These are phyloP conservation scores for Clonostachys sp. DNA, from an alignment of 2,329 filamentous ascomycete species.

Conservation along the genomic window DNA sequence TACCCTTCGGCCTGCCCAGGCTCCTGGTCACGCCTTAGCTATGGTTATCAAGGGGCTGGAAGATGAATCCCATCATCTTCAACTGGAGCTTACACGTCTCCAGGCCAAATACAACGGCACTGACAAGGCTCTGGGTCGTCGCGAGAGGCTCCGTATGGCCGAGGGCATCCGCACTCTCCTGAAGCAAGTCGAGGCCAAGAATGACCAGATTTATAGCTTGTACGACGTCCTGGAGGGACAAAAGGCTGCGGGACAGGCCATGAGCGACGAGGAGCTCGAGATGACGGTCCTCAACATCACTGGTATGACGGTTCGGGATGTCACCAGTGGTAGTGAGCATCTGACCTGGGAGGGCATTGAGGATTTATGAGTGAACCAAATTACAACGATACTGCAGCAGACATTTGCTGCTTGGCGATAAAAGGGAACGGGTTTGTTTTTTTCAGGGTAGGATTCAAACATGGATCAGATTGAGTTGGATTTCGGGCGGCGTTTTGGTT, in stretches of 20 bases:
- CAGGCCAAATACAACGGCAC: slow-evolving; percentile 60
- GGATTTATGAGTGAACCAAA: slow-evolving; percentile 7
- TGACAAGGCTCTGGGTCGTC: slow-evolving; percentile 62
- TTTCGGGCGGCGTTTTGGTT: slow-evolving; percentile 2
- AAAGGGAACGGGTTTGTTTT: neutral
- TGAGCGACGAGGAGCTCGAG: slow-evolving; percentile 59
- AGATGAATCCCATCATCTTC: slow-evolving; percentile 75
- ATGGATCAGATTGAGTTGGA: slow-evolving; percentile 1
- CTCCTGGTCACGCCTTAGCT: slow-evolving; percentile 68
- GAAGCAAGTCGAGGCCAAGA: slow-evolving; percentile 64
- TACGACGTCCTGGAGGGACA: slow-evolving; percentile 83
- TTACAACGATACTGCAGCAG: neutral
- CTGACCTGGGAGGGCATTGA: slow-evolving; percentile 35
- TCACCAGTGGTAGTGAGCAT: slow-evolving; percentile 28
- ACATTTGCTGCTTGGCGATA: neutral
- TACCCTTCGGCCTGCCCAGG: slow-evolving; percentile 62
- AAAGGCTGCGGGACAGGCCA: slow-evolving; percentile 58
- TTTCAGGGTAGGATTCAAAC: neutral
- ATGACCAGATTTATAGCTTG: slow-evolving; percentile 75
- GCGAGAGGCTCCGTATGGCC: slow-evolving; percentile 57
- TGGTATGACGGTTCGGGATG: slow-evolving; percentile 36
- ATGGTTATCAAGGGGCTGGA: slow-evolving; percentile 78
- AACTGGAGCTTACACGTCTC: slow-evolving; percentile 60
- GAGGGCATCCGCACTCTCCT: slow-evolving; percentile 58
- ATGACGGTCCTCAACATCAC: slow-evolving; percentile 56